phyloP scores from a whole-genome alignment of 495 filamentous ascomycete genomes.

The Choiromyces venosus region DNA sequence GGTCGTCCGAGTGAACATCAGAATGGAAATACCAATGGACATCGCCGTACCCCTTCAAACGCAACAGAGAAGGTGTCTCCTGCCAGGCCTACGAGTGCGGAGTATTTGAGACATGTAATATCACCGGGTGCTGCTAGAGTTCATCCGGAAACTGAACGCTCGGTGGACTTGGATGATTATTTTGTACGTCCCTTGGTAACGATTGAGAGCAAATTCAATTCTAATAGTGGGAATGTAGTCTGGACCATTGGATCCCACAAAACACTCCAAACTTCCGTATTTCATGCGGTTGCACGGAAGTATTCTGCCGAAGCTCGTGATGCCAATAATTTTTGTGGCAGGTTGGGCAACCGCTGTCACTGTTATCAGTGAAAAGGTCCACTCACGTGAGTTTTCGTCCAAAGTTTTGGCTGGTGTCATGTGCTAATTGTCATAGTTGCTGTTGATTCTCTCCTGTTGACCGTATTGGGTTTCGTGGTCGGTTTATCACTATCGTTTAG shows the following conservation, averaged over 20 bases:
- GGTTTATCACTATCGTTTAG: slow-evolving; percentile 77
- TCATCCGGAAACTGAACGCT: not conserved
- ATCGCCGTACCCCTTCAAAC: not conserved
- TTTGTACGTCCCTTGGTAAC: slow-evolving; percentile 46
- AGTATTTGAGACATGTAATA: not conserved
- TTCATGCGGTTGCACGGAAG: slow-evolving; percentile 76
- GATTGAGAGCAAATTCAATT: not conserved
- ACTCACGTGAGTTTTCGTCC: slow-evolving; percentile 46
- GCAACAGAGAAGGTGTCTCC: not conserved
- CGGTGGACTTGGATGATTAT: slow-evolving; percentile 51
- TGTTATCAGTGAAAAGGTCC: slow-evolving; percentile 52
- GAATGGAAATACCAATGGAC: not conserved
- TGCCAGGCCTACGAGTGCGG: not conserved
- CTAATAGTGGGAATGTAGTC: slow-evolving; percentile 8
- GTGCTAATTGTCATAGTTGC: slow-evolving; percentile 44
- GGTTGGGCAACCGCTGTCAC: slow-evolving; percentile 67
- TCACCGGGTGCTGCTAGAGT: not conserved
- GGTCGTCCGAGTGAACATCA: not conserved
- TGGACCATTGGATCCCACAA: slow-evolving; percentile 64
- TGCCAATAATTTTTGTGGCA: slow-evolving; percentile 63
- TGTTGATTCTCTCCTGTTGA: slow-evolving; percentile 67
- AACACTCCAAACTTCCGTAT: slow-evolving; percentile 75
- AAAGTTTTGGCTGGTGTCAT: not conserved
- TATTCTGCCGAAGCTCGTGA: slow-evolving; percentile 71
- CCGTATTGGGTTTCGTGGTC: slow-evolving; percentile 84